Base-by-base conservation (phyloP, 306 rosid species). In the Gastrolobium villosum region DNA sequence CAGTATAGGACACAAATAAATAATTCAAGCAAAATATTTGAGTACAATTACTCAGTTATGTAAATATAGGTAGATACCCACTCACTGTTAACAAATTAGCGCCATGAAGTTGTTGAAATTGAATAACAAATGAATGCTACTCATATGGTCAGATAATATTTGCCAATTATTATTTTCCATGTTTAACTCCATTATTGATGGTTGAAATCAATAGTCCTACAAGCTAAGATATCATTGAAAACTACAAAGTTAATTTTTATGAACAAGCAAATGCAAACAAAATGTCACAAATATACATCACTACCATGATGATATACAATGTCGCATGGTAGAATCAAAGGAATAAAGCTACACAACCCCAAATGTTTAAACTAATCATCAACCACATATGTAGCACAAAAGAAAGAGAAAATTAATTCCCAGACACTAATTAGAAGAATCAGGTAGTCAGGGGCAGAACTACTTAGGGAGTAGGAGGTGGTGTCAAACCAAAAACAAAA, bases 141-240 rank as follows among this genome's bases (percentile, higher is more conserved):
- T 45, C 31, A 2, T 3, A 45, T 67, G 70, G 32, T 77, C 30
- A 54, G 30, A 54, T 34, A 67, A 43, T 14, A 54, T 34, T 78
- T 44, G 26, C 50, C 41, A 15, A 10, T 66, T 52, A 30, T 31
- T 31, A 41, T 34, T 77, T 68, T 44, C 20, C 34, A 67, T 55
- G 69, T 45, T 77, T 56, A 55, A 57, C 31, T 45, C 50, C 28
- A 68, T 43, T 41, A 67, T 46, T 36, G 44, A 45, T 59, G 56
- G 36, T 45, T 45, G 35, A 57, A 62, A 78, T 35, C 15, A 59
- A 15, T 45, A 56, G 70, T 44, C 31, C 10, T 6, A 44, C 75
- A 56, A 26, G 20, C 32, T 13, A 10, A 10, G 20, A 77, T 10
- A 49, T 46, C 64, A 36, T 40, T 45, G 41, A 78, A 78, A 46